Conservation (phyloP, 371 early-diverging fungal species). For the Mortierella polycephala region DNA sequence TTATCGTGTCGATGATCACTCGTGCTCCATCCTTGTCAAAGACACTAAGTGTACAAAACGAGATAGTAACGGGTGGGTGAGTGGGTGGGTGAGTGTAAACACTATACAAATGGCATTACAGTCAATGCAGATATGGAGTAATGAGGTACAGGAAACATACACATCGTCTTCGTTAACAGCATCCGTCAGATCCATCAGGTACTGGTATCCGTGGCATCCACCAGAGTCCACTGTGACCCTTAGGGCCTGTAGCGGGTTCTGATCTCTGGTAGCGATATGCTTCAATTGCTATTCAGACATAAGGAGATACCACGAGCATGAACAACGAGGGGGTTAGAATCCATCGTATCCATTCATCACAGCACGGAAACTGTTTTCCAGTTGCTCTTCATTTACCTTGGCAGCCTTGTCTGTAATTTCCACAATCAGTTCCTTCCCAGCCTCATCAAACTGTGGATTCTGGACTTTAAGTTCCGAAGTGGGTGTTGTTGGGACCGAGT, state of each 20-base stretch:
- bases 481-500: neutral
- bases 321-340: neutral
- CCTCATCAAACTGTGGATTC: constrained; percentile 46
- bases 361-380: neutral
- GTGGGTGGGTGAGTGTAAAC: neutral
- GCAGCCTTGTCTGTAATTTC: constrained; percentile 52
- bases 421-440: constrained; percentile 40
- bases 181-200: constrained; percentile 87
- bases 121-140: neutral
- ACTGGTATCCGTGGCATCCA: constrained; percentile 97
- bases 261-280: constrained; percentile 67
- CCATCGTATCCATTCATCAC: neutral
- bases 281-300: constrained; percentile 67
- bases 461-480: constrained; percentile 20
- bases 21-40: constrained; percentile 87
- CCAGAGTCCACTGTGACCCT: constrained; percentile 93
- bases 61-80: neutral
- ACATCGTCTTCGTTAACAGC: constrained; percentile 79
- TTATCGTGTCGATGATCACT: constrained; percentile 84
- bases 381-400: constrained; percentile 21
- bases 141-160: constrained; percentile 54
- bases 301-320: neutral
- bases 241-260: constrained; percentile 69
- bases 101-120: neutral
- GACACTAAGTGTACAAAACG: constrained; percentile 59